Percentiles rank a stretch among this genome's conserved stretches.
phyloP scores from a whole-genome alignment of 768 basidiomycete species.

The Lentinula aciculospora region DNA sequence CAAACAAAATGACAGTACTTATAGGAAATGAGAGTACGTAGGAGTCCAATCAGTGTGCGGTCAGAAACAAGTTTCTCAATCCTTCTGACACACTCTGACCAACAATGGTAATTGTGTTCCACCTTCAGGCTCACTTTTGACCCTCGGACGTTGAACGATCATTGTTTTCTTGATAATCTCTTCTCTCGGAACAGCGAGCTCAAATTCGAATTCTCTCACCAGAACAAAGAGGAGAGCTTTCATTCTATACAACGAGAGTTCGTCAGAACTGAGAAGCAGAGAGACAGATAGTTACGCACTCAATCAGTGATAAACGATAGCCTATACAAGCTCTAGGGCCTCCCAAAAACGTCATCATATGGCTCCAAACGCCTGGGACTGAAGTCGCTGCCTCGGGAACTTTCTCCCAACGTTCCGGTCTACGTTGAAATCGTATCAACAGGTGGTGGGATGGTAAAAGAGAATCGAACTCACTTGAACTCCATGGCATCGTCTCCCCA shows the following conservation, averaged over 20 bases:
- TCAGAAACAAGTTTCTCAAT: not conserved
- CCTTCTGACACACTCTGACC: not conserved
- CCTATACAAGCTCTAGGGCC: slow-evolving; percentile 45
- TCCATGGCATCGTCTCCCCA: slow-evolving; percentile 62
- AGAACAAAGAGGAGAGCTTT: slow-evolving; percentile 30
- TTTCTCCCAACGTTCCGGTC: slow-evolving; percentile 60
- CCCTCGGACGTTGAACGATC: slow-evolving; percentile 23
- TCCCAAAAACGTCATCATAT: slow-evolving; percentile 35
- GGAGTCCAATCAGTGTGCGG: not conserved
- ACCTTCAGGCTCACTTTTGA: slow-evolving; percentile 17
- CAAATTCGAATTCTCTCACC: slow-evolving; percentile 29
- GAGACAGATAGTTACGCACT: slow-evolving; percentile 23
- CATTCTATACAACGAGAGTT: slow-evolving; percentile 10
- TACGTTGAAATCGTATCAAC: slow-evolving; percentile 31
- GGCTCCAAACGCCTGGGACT: slow-evolving; percentile 56
- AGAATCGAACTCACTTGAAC: slow-evolving; percentile 40
- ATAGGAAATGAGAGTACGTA: not conserved
- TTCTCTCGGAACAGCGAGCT: slow-evolving; percentile 24
- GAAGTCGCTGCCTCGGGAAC: slow-evolving; percentile 34
- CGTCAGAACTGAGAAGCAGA: not conserved
- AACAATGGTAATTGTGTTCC: slow-evolving; percentile 21
- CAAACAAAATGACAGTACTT: not conserved
- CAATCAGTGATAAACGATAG: slow-evolving; percentile 36
- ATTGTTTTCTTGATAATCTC: slow-evolving; percentile 16
- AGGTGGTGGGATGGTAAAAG: slow-evolving; percentile 23